phyloP scores from a whole-genome alignment of 306 rosid species.

The Ormosia emarginata region DNA sequence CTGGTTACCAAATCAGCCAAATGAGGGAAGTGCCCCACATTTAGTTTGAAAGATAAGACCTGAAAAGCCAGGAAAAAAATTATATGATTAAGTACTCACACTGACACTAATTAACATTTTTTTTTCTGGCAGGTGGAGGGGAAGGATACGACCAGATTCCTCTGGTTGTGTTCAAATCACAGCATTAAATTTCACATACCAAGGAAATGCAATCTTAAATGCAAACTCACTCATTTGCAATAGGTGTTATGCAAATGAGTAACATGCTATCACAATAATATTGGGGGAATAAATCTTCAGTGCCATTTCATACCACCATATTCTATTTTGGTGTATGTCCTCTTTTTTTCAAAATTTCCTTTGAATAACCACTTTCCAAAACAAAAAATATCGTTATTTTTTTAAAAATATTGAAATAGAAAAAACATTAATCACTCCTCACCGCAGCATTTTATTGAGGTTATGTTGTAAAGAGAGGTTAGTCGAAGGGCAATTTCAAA shows the following conservation, averaged over 20 bases:
- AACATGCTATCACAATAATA: neutral
- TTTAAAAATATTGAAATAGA: neutral
- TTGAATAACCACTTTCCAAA: neutral
- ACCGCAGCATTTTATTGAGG: neutral
- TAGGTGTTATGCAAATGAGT: neutral
- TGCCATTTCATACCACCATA: neutral
- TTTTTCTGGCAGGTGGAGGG: neutral
- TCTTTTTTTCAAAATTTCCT: neutral
- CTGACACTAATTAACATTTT: neutral
- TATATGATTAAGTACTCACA: neutral
- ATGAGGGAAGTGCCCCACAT: slow-evolving; percentile 96
- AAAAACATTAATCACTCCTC: neutral
- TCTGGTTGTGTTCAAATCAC: neutral
- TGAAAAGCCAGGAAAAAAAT: slow-evolving; percentile 38
- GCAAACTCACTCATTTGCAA: neutral
- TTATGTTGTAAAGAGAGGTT: neutral
- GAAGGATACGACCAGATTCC: neutral
- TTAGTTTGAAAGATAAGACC: slow-evolving; percentile 93
- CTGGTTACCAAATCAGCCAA: slow-evolving; percentile 93
- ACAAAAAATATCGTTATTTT: neutral
- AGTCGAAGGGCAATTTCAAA: neutral
- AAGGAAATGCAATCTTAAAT: neutral
- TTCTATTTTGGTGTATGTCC: neutral
- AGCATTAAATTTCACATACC: neutral
- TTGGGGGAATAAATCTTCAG: neutral